These are phyloP conservation scores for Exophiala alcalophila DNA, from an alignment of 2,329 filamentous ascomycete species.

Conservation along the genomic window DNA sequence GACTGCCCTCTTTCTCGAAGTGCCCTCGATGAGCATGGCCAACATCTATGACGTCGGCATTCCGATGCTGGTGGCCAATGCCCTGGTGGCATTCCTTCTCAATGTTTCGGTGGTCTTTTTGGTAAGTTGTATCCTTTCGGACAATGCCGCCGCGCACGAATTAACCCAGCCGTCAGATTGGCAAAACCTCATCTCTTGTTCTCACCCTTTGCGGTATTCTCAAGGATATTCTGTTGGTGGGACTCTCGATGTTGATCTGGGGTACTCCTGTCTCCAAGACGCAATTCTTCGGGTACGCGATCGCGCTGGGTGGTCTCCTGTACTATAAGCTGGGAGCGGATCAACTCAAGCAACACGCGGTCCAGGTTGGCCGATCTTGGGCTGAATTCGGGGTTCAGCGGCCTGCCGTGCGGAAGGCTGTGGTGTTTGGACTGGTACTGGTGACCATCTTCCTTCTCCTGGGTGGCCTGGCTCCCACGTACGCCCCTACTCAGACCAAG, in stretches of 20 bases:
- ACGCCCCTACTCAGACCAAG: conserved; percentile 33
- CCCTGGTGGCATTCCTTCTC: conserved; percentile 72
- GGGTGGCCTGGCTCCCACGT: conserved; percentile 60
- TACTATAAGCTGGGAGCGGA: conserved; percentile 71
- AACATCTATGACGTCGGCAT: conserved; percentile 66
- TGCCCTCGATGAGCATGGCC: conserved; percentile 61
- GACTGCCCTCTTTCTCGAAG: conserved; percentile 67
- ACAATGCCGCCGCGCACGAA: background rate
- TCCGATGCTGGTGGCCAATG: conserved; percentile 67
- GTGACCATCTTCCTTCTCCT: conserved; percentile 68
- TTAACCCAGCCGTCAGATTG: conserved; percentile 60
- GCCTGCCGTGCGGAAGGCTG: conserved; percentile 73
- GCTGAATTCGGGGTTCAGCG: conserved; percentile 77
- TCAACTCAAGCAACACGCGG: conserved; percentile 74
- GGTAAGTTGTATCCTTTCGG: conserved; percentile 52
- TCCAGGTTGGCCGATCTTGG: conserved; percentile 73
- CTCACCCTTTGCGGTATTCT: conserved; percentile 83
- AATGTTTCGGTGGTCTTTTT: conserved; percentile 85
- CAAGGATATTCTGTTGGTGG: conserved; percentile 81
- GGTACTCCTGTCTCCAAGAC: conserved; percentile 65
- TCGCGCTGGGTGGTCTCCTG: conserved; percentile 64
- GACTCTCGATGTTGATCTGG: conserved; percentile 74
- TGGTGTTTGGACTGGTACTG: conserved; percentile 64
- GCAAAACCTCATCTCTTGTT: conserved; percentile 80
- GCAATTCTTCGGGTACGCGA: conserved; percentile 73